Base-by-base conservation (phyloP, 331 rosid genomes). In the Saraca asoca region DNA sequence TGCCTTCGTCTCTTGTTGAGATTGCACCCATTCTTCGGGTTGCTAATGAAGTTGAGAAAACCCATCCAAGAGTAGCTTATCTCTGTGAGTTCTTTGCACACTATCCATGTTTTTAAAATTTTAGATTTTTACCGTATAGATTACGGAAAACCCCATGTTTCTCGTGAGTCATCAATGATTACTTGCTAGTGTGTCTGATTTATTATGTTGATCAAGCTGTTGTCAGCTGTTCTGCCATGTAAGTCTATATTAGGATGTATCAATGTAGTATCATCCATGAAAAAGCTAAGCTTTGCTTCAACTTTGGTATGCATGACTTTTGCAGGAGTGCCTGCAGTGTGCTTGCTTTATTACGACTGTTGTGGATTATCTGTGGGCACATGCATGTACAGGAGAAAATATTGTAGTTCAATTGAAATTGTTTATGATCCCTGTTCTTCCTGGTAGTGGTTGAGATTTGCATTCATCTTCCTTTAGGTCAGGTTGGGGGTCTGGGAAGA, bases 1-100 rank as follows among this genome's bases (percentile, higher is more conserved):
- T 93, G 51, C 98, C 98, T 7, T 93, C 98, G 0, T 84, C 98
- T 5, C 98, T 93, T 0, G 84, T 80, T 0, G 95, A 93, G 80
- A 90, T 93, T 16, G 98, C 97, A 0, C 97, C 97, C 10, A 90
- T 93, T 78, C 97, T 93, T 42, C 96, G 98, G 59, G 97, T 93
- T 17, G 98, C 98, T 61, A 93, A 93, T 73, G 97, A 93, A 81
- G 95, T 93, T 0, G 98, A 93, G 45, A 64, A 91, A 57, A 81
- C 93, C 31, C 95, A 93, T 78, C 92, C 97, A 17, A 86, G 98
- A 59, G 98, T 93, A 66, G 98, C 98, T 65, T 93, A 93, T 86
- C 91, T 93, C 45, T 93, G 98, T 93, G 81, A 80, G 89, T 71
- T 68, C 14, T 12, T 16, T n/a, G 42, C 12, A 7, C 18, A 12